Evolutionary conservation across 352 stramenopile genomes (phyloP), one percentile per base, ranked within the genome.

Genomic region (Pilasporangium apinafurcum): DNA sequence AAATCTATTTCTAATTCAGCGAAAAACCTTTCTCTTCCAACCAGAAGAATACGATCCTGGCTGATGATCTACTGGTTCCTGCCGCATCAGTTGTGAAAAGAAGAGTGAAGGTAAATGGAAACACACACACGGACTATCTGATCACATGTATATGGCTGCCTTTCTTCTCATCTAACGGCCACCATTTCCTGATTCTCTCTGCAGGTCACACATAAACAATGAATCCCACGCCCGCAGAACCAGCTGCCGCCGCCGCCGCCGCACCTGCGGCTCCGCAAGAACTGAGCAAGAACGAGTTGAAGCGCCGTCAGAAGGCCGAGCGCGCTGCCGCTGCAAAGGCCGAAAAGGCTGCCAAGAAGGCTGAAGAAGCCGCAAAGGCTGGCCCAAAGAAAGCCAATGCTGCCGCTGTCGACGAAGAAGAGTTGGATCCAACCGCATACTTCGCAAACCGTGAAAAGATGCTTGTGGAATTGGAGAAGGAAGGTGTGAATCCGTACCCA

Each of bases 231-330:
- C 33, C 48, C 35, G 37, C 47, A 28, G 27, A 47, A 48, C 27
- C 37, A 25, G 16, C 30, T 47, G 40, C 9, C 10, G 32, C 48
- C 16, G 42, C 32, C 28, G 28, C 51, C 35, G 36, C 59, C 2
- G 28, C 44, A 3, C 35, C 37, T 17, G 30, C 52, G 12, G 56
- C 41, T 32, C 53, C 59, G 10, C 57, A 59, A 37, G 34, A 53
- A 18, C 62, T 98, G 36, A 98, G 91, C 55, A 99, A 99, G 83
- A 99, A 98, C 75, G 95, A 97, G 35, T 74, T 98, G 37, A 99
- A 99, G 80, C 97, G 97, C 66, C 79, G 93, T 50, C 64, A 97
- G 26, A 99, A 99, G 75, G 94, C 92, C 14, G 62, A 98, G 64
- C 92, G 95, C 44, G 90, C 93, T 1, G 95, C 94, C 25, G 79